Percentiles rank a stretch among this genome's conserved stretches.
Evolutionary conservation across 371 early-diverging fungal species (phyloP).

Genomic region (Sporodiniella umbellata): DNA sequence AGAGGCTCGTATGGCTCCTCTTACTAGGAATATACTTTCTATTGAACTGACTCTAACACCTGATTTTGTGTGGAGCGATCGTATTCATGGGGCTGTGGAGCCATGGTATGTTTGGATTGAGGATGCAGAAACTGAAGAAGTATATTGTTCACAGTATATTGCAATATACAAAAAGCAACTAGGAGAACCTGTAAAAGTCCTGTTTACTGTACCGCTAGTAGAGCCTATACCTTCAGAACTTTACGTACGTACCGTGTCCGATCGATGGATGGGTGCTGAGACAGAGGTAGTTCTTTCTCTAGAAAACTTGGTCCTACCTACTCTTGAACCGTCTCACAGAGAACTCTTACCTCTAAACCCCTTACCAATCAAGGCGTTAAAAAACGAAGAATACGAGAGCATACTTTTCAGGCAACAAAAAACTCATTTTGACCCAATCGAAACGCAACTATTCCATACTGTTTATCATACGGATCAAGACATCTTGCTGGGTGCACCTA

Average conservation of each 20-base stretch:
- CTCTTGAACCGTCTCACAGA: slow-evolving; percentile 79
- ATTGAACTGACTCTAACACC: slow-evolving; percentile 74
- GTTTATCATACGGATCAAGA: slow-evolving; percentile 87
- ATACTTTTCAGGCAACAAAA: slow-evolving; percentile 75
- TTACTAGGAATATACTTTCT: slow-evolving; percentile 87
- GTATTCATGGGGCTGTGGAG: slow-evolving; percentile 83
- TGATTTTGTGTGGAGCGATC: slow-evolving; percentile 92
- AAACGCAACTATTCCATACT: slow-evolving; percentile 97
- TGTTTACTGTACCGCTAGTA: slow-evolving; percentile 84
- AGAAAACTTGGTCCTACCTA: slow-evolving; percentile 85
- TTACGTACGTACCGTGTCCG: slow-evolving; percentile 85
- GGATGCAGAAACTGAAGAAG: slow-evolving; percentile 62
- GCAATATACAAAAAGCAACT: slow-evolving; percentile 46
- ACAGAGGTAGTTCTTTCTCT: slow-evolving; percentile 83
- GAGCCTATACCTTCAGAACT: slow-evolving; percentile 90
- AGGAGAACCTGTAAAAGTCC: slow-evolving; percentile 62
- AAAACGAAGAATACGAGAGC: slow-evolving; percentile 74
- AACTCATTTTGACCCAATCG: slow-evolving; percentile 96
- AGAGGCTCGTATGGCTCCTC: slow-evolving; percentile 81
- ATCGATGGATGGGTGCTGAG: slow-evolving; percentile 93
- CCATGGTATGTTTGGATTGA: slow-evolving; percentile 97
- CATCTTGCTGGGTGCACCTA: slow-evolving; percentile 96
- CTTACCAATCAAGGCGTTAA: slow-evolving; percentile 80
- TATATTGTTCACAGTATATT: slow-evolving; percentile 58
- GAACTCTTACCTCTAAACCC: slow-evolving; percentile 88